Percentiles rank a stretch among this genome's conserved stretches.
phyloP scores from a whole-genome alignment of 495 filamentous ascomycete genomes.

The Penicillium maclennaniae region DNA sequence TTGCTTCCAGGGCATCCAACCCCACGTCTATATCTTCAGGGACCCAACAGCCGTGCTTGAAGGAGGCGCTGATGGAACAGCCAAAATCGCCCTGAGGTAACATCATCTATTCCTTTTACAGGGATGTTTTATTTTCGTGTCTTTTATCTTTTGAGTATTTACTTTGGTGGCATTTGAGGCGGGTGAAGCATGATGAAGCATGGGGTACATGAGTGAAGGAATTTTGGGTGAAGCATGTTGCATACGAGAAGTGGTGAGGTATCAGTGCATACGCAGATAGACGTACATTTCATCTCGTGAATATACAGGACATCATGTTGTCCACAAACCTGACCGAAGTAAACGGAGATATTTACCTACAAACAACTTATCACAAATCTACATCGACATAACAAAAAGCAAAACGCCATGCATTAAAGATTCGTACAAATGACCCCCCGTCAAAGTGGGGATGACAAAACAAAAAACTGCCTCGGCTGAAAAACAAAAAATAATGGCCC shows the following conservation, averaged over 20 bases:
- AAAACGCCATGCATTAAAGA: slow-evolving; percentile 6
- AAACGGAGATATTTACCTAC: not conserved
- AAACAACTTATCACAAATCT: not conserved
- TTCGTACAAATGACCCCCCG: slow-evolving; percentile 1
- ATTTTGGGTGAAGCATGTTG: not conserved
- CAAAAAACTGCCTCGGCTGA: not conserved
- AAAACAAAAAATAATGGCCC: no score
- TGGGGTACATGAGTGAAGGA: no score
- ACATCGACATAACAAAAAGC: not conserved
- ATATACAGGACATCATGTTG: not conserved
- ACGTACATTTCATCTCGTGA: not conserved
- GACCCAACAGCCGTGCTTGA: no score
- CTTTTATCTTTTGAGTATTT: not conserved
- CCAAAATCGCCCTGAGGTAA: not conserved
- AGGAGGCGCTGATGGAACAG: no score
- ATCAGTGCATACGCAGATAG: not conserved
- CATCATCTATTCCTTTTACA: not conserved
- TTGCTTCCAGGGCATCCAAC: not conserved
- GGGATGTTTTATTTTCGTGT: not conserved
- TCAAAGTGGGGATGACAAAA: not conserved
- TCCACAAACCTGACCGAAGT: not conserved
- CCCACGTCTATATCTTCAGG: no score
- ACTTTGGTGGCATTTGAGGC: not conserved
- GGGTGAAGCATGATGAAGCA: not conserved
- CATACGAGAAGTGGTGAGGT: not conserved